A percentile compares a stretch with the other conserved stretches of the same genome.
Evolutionary conservation across 2,329 filamentous ascomycete species (phyloP).

Genomic region (Sporothrix globosa): DNA sequence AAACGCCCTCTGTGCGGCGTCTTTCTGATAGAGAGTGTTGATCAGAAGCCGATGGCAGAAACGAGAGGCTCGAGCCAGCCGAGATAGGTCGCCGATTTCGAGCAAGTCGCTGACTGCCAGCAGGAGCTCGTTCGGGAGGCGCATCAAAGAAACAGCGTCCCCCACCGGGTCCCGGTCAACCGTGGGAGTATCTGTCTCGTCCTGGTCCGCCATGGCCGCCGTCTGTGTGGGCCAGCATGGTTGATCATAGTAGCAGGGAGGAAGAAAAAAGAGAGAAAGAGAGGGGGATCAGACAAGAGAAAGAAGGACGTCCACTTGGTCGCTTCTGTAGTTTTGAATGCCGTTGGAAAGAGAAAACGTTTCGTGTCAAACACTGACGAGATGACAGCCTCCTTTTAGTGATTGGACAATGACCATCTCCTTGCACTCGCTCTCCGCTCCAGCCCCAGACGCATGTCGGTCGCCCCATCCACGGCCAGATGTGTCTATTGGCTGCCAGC

Average conservation of each 20-base stretch:
- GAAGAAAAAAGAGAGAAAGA: neutral
- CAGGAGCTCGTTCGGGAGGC: constrained; percentile 30
- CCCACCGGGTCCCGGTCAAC: neutral
- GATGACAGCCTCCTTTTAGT: constrained; percentile 4
- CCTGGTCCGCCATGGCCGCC: constrained; percentile 19
- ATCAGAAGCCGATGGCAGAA: constrained; percentile 26
- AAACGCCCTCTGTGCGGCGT: neutral
- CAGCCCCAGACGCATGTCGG: neutral
- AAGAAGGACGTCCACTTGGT: too few relatives aligned
- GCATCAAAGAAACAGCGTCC: neutral
- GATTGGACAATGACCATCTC: neutral
- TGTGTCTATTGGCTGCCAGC: neutral
- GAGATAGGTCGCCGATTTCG: neutral
- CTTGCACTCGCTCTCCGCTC: neutral
- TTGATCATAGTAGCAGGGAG: too few relatives aligned
- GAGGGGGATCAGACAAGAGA: neutral
- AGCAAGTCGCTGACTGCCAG: constrained; percentile 23
- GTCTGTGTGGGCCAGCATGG: neutral
- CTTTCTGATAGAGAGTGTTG: constrained; percentile 21
- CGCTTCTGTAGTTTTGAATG: neutral
- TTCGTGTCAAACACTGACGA: neutral
- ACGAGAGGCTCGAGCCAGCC: constrained; percentile 10
- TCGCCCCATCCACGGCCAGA: neutral
- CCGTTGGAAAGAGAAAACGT: neutral
- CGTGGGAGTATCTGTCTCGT: neutral